Evolutionary conservation across 2,329 filamentous ascomycete species (phyloP).

Genomic region (Tolypocladium pustulatum): DNA sequence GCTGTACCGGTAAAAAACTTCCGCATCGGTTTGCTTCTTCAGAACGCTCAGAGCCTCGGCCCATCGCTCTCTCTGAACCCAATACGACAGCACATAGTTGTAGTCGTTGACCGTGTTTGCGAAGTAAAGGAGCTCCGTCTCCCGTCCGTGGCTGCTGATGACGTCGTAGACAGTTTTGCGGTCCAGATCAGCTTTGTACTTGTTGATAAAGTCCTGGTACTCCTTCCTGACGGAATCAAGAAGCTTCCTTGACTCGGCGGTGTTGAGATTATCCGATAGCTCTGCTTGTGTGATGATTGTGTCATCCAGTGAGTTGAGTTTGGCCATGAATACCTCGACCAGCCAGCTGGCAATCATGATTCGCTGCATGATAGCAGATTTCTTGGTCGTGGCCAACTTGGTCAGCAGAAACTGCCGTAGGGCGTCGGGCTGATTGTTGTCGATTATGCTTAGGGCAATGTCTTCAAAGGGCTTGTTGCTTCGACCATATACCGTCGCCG

Average conservation of each 20-base stretch:
- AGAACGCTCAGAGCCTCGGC: slow-evolving; percentile 74
- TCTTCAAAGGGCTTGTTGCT: slow-evolving; percentile 97
- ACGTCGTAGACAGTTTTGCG: slow-evolving; percentile 90
- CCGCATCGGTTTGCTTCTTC: slow-evolving; percentile 83
- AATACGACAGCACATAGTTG: slow-evolving; percentile 91
- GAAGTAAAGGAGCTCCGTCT: slow-evolving; percentile 86
- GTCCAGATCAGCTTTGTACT: slow-evolving; percentile 80
- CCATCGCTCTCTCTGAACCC: slow-evolving; percentile 95
- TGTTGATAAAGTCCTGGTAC: slow-evolving; percentile 78
- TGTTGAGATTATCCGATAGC: slow-evolving; percentile 59
- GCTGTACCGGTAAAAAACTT: slow-evolving; percentile 94
- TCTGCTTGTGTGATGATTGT: slow-evolving; percentile 85
- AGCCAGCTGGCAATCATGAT: slow-evolving; percentile 95
- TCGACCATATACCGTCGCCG: slow-evolving; percentile 81
- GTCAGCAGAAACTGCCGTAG: slow-evolving; percentile 80
- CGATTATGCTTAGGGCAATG: slow-evolving; percentile 82
- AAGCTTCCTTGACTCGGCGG: slow-evolving; percentile 60
- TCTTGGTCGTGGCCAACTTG: slow-evolving; percentile 74
- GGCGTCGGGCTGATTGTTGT: slow-evolving; percentile 82
- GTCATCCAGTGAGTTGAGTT: slow-evolving; percentile 89
- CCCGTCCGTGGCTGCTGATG: slow-evolving; percentile 87
- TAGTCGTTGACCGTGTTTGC: slow-evolving; percentile 84
- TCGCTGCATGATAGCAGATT: slow-evolving; percentile 78
- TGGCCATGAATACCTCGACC: slow-evolving; percentile 93
- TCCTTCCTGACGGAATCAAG: slow-evolving; percentile 63